Base-by-base conservation (phyloP, 1,139 yeast species). In the Debaryomyces sp. region DNA sequence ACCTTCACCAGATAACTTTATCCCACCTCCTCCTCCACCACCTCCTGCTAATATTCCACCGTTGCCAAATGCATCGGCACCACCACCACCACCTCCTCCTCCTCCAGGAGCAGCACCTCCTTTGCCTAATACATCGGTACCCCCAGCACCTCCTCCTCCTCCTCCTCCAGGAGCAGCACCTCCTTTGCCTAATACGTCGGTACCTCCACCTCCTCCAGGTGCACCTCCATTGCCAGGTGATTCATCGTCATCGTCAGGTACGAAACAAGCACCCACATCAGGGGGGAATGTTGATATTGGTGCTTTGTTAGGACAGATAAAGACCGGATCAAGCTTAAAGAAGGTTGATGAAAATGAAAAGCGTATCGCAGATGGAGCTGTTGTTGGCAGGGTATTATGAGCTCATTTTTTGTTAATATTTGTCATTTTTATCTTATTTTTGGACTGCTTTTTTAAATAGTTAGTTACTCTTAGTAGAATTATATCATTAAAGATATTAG, bases 251-350 rank as follows among this genome's bases (percentile, higher is more conserved):
- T 32, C 35, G 6, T 42, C 42, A 6, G 33, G 24, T n/a, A 49
- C 56, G 10, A 39, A 52, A 1, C 57, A 63, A 15, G 54, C 67
- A 9, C 43, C 62, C 1, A 21, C 34, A 8, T 15, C 13, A 13
- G 50, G 63, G 2, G 60, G 64, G 1, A 75, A 71, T 0, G 62
- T 69, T 5, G 66, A 71, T 48, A 69, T 80, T 39, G 65, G 73
- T 21, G 81, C 82, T 0, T 68, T 82, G 39, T 69, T 82, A 42
- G 83, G 84, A 7, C 85, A 82, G 58, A 82, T 82, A 50, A 74
- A 75, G n/a, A 76, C 75, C 3, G 87, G 87, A 21, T 70, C 63
- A 45, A 50, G 77, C 1, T 71, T 82, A 55, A 75, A 69, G 53
- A 80, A 71, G 57, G 86, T 82, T 4, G 75, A 72, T 53, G 75